Percentiles rank a stretch among this genome's conserved stretches.
Evolutionary conservation across 2,329 filamentous ascomycete genomes (phyloP).

Genomic region (Colletotrichum chrysophilum): DNA sequence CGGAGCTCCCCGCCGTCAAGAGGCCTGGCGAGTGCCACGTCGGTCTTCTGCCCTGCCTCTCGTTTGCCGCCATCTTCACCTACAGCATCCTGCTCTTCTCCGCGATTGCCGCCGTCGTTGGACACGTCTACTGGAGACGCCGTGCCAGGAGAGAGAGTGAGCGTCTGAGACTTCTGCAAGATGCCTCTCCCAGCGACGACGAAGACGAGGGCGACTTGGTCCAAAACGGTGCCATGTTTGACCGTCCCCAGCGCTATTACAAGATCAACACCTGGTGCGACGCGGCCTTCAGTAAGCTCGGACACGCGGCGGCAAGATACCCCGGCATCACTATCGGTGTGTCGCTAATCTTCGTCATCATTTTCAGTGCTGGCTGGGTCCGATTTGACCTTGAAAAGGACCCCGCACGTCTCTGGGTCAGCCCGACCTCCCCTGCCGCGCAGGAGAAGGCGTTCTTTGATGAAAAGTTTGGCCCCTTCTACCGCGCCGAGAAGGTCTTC

Average conservation of each 20-base stretch:
- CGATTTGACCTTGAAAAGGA: conserved; percentile 89
- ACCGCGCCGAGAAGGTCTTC: conserved; percentile 91
- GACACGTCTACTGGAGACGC: conserved; percentile 77
- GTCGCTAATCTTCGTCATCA: conserved; percentile 75
- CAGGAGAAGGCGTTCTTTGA: conserved; percentile 96
- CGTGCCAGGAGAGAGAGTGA: conserved; percentile 79
- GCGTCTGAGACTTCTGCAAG: conserved; percentile 84
- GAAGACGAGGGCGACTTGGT: conserved; percentile 92
- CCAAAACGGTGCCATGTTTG: conserved; percentile 76
- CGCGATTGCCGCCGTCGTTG: conserved; percentile 69
- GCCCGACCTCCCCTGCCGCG: conserved; percentile 87
- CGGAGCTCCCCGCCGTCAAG: conserved; percentile 78
- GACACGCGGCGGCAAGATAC: conserved; percentile 80
- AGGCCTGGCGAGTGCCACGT: conserved; percentile 78
- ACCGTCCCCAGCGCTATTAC: conserved; percentile 81
- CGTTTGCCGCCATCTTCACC: conserved; percentile 87
- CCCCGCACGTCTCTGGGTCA: conserved; percentile 95
- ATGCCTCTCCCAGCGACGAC: conserved; percentile 83
- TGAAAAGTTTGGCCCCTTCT: conserved; percentile 91
- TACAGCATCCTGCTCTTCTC: conserved; percentile 79
- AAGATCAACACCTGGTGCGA: conserved; percentile 85
- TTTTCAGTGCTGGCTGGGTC: conserved; percentile 88
- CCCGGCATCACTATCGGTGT: conserved; percentile 81
- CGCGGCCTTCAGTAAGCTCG: conserved; percentile 78
- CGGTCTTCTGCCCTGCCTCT: conserved; percentile 88